A percentile compares a stretch with the other conserved stretches of the same genome.
Conservation (phyloP, 768 basidiomycete genomes). For the Auricularia sp. region DNA sequence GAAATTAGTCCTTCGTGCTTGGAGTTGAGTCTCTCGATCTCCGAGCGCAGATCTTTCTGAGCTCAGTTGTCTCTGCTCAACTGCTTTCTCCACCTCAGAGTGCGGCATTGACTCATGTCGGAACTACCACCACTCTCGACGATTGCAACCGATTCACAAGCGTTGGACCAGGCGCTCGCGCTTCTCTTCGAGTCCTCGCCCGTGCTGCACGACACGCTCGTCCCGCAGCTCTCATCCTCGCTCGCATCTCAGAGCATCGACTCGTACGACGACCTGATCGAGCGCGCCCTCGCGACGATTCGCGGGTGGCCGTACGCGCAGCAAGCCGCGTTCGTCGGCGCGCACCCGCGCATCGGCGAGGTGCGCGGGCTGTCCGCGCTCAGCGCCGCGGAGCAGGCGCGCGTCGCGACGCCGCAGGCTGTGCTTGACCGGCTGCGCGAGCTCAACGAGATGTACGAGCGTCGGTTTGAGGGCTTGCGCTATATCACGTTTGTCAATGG, state of each 20-base stretch:
- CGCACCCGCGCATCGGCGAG: slow-evolving; percentile 87
- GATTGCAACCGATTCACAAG: neutral
- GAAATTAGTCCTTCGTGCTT: no score
- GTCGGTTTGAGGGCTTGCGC: slow-evolving; percentile 58
- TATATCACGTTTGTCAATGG: slow-evolving; percentile 94
- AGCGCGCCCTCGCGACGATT: slow-evolving; percentile 36
- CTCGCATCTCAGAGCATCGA: neutral
- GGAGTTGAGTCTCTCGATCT: no score
- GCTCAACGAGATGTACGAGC: slow-evolving; percentile 73
- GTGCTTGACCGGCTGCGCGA: slow-evolving; percentile 63
- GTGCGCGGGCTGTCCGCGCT: slow-evolving; percentile 61
- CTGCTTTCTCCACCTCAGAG: no score
- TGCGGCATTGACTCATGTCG: neutral
- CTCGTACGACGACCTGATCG: slow-evolving; percentile 10
- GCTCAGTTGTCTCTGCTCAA: no score
- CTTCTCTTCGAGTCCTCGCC: slow-evolving; percentile 62
- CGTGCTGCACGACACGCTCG: slow-evolving; percentile 40
- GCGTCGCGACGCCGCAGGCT: slow-evolving; percentile 54
- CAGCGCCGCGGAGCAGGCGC: slow-evolving; percentile 68
- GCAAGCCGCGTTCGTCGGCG: slow-evolving; percentile 60
- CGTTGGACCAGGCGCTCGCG: slow-evolving; percentile 27
- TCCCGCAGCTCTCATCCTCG: slow-evolving; percentile 37
- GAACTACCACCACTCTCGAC: neutral
- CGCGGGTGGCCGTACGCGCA: slow-evolving; percentile 40
- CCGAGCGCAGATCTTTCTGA: no score